These are phyloP conservation scores for Calycina marina DNA, from an alignment of 2,329 filamentous ascomycete genomes.

Conservation along the genomic window DNA sequence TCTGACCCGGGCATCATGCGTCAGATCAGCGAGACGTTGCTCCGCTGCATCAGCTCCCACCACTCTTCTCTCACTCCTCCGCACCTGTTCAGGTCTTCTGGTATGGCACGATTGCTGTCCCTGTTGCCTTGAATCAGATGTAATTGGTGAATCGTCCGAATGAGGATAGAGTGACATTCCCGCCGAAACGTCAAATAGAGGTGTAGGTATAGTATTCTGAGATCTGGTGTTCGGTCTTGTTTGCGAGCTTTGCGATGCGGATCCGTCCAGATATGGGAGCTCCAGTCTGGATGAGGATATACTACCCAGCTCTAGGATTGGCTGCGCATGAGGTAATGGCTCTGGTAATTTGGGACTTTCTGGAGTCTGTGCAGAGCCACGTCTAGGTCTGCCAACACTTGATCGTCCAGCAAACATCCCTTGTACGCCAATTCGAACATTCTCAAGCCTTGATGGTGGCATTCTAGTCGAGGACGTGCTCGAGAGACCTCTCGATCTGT, in stretches of 20 bases:
- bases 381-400: constrained; percentile 11
- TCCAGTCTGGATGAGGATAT: constrained; percentile 29
- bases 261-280: constrained; percentile 30
- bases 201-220: too few species aligned
- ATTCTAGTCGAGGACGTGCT: too few species aligned
- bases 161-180: too few species aligned
- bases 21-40: constrained; percentile 30
- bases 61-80: too few species aligned
- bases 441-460: constrained; percentile 14
- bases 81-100: too few species aligned
- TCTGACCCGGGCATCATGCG: constrained; percentile 28
- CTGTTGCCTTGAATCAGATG: neutral
- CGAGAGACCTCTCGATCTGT: constrained; percentile 5
- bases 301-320: constrained; percentile 25
- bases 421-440: constrained; percentile 14
- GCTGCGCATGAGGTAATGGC: constrained; percentile 27
- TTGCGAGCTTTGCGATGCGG: too few species aligned
- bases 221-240: too few species aligned
- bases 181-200: too few species aligned
- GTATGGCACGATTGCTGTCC: too few species aligned
- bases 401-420: constrained; percentile 18
- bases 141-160: too few species aligned
- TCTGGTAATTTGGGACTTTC: constrained; percentile 34
- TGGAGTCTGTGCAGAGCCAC: constrained; percentile 4
- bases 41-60: constrained; percentile 34